A percentile compares a stretch with the other conserved stretches of the same genome.
phyloP scores from a whole-genome alignment of 768 basidiomycete genomes.

The Coprinopsis marcescibilis region DNA sequence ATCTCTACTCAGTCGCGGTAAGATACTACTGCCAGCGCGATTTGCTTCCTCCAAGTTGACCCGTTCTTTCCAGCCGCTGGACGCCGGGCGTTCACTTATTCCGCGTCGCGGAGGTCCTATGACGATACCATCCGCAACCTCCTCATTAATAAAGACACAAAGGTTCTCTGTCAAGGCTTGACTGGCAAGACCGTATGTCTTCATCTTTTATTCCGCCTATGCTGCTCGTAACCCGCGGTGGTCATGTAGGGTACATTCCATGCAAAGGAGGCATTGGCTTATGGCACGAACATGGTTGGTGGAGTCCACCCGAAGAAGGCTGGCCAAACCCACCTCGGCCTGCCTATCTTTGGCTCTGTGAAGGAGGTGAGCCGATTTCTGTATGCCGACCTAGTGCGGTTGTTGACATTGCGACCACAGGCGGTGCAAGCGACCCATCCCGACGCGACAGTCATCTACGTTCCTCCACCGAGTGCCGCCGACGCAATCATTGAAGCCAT shows the following conservation, averaged over 20 bases:
- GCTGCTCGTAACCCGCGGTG: neutral
- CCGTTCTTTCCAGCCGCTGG: slow-evolving; percentile 34
- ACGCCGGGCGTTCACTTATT: slow-evolving; percentile 78
- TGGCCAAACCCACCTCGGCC: slow-evolving; percentile 89
- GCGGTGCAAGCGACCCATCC: slow-evolving; percentile 83
- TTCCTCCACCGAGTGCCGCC: slow-evolving; percentile 93
- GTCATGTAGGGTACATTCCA: slow-evolving; percentile 87
- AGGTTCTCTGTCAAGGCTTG: slow-evolving; percentile 85
- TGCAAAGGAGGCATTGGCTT: slow-evolving; percentile 85
- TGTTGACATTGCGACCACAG: slow-evolving; percentile 32
- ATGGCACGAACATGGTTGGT: slow-evolving; percentile 96
- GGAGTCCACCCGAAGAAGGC: slow-evolving; percentile 97
- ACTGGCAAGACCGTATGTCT: slow-evolving; percentile 88
- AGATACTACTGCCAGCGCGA: neutral
- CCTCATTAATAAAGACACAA: slow-evolving; percentile 90
- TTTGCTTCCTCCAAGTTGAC: slow-evolving; percentile 1
- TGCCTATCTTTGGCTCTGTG: slow-evolving; percentile 91
- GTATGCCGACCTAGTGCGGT: neutral
- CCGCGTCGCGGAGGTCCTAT: slow-evolving; percentile 70
- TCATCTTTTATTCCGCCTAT: neutral
- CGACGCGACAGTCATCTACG: slow-evolving; percentile 95
- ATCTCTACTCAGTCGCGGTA: slow-evolving; percentile 49
- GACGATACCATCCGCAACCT: slow-evolving; percentile 90
- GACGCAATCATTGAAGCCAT: slow-evolving; percentile 99
- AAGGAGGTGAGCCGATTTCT: slow-evolving; percentile 57